Evolutionary conservation across 257 asterid species (phyloP), one percentile per base, ranked within the genome.

Genomic region (Ajuga chamaepitys): DNA sequence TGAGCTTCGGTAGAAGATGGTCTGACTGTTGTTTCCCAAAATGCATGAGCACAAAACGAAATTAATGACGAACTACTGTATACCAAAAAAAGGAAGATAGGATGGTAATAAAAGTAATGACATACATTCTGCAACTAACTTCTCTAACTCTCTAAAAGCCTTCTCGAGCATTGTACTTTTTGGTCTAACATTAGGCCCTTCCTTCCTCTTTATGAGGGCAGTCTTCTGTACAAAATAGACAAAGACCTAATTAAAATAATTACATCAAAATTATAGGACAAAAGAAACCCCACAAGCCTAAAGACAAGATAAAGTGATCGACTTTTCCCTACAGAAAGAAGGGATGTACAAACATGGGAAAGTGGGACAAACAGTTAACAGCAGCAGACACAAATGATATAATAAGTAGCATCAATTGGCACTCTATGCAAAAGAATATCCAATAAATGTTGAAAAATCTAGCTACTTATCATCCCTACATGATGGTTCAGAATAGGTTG

Each of bases 131-230:
- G 86, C 81, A 67, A 91, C 96, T 32, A 79, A 73, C 86, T 81
- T 86, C 86, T 84, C 88, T 44, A 91, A 79, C 56, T 91, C 98
- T 76, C 75, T 77, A 44, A 91, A 83, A 73, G 96, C 94, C 80
- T 86, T 88, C 62, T 91, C 98, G 28, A 91, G 98, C 76, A 68
- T 57, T 57, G 86, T 64, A 76, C 66, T 69, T 68, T 80, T 91
- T 10, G 85, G 77, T 68, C 83, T 76, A 64, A 54, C 86, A 64
- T 72, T 78, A 51, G 91, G 55, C 51, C 89, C 95, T 74, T 91
- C 94, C 74, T 75, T 82, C 75, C 73, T 82, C 76, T 56, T 88
- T 35, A 32, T 44, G 32, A 50, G 30, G 34, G 84, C 68, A 66
- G 20, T 75, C 75, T 71, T 75, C 88, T 85, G 86, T 68, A 62